Evolutionary conservation across 2,329 filamentous ascomycete genomes (phyloP), one percentile per base, ranked within the genome.

Genomic region (Exophiala alcalophila): DNA sequence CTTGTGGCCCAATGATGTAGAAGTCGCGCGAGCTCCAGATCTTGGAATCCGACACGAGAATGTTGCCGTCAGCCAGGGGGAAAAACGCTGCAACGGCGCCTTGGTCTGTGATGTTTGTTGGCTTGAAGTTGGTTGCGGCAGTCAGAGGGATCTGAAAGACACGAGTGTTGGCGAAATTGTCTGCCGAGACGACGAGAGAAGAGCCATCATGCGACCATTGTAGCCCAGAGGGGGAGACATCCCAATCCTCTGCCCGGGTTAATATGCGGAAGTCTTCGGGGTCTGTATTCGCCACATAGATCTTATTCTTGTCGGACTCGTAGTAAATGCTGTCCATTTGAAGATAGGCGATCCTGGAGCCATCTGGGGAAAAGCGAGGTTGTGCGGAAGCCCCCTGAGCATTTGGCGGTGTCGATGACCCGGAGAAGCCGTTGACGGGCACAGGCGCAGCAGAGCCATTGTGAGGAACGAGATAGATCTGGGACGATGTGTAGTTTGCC

Each of bases 241-340:
- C 74, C 77, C 77, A 71, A 34, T 64, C 49, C 27, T 55, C 60
- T 3, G 65, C 65, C 5, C 71, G 47, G 15, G 58, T 52, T 2
- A 57, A 59, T 36, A 77, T 57, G 35, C 60, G 63, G 42, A 60
- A 49, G 36, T 62, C 51, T 2, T 58, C 58, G 10, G 37, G 16
- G 44, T 58, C 57, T 35, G 66, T 44, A 10, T 59, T 58, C 30
- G 67, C 62, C 28, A 70, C 58, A 47, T 72, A 74, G 31, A 72
- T 57, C 3, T 65, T 64, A 30, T 66, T 66, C 62, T 84, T 84
- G 67, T 95, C 88, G 11, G 83, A 78, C 64, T 96, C 89, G 61
- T 95, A 94, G 46, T 83, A 80, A 37, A 78, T 73, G 42, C 76
- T 76, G 50, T 77, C 76, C 89, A 94, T 94, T 49, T 85, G 80